phyloP scores from a whole-genome alignment of 2,329 filamentous ascomycete genomes.

The Grosmannia serpens region DNA sequence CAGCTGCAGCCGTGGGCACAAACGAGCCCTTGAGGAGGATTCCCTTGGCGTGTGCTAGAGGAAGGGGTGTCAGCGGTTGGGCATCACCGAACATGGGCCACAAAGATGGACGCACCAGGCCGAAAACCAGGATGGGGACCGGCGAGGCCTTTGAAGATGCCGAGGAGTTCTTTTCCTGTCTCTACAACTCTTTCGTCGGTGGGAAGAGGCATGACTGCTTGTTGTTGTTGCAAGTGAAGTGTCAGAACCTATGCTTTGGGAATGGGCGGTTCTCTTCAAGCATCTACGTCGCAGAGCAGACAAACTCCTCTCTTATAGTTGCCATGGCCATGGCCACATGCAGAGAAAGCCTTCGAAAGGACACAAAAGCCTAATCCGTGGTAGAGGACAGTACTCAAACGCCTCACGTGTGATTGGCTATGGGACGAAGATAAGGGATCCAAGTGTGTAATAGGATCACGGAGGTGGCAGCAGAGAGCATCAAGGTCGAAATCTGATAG shows the following conservation, averaged over 20 bases:
- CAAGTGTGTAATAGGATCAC: too few relatives aligned
- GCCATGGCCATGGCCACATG: neutral
- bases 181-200: slow-evolving; percentile 25
- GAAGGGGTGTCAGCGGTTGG: neutral
- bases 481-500: too few relatives aligned
- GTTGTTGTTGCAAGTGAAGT: neutral
- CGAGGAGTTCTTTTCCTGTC: slow-evolving; percentile 24
- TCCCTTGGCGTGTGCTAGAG: slow-evolving; percentile 41
- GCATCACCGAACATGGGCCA: neutral
- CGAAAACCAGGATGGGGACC: slow-evolving; percentile 27
- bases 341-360: too few relatives aligned
- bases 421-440: neutral
- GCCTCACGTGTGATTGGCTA: neutral
- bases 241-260: neutral
- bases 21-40: slow-evolving; percentile 40
- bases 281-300: neutral
- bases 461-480: too few relatives aligned
- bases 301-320: neutral
- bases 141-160: slow-evolving; percentile 24
- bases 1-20: slow-evolving; percentile 31
- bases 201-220: slow-evolving; percentile 31
- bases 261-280: neutral
- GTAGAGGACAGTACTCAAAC: neutral
- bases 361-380: too few relatives aligned
- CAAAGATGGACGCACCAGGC: slow-evolving; percentile 18